A percentile compares a stretch with the other conserved stretches of the same genome.
phyloP scores from a whole-genome alignment of 2,329 filamentous ascomycete species.

The Phaeosphaeria sp. region DNA sequence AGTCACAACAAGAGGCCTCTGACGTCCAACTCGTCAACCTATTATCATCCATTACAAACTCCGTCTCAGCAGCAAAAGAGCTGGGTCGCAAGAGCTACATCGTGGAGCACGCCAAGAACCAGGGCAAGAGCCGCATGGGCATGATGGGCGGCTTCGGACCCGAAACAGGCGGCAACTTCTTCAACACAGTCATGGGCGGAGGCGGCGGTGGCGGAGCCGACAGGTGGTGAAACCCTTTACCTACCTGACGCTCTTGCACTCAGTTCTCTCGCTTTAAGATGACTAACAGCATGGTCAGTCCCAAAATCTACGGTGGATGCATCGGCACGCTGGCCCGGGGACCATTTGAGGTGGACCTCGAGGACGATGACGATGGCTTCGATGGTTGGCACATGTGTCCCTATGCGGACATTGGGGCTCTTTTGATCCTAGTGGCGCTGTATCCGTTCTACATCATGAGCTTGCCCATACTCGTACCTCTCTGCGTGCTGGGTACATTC shows the following conservation, averaged over 20 bases:
- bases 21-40: slow-evolving; percentile 82
- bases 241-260: not conserved
- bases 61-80: slow-evolving; percentile 73
- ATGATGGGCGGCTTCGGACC: slow-evolving; percentile 22
- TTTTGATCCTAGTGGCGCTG: not conserved
- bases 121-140: slow-evolving; percentile 36
- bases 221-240: slow-evolving; percentile 21
- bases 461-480: not conserved
- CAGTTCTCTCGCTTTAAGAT: not conserved
- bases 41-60: slow-evolving; percentile 76
- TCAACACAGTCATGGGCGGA: slow-evolving; percentile 29
- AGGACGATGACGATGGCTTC: not conserved
- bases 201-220: slow-evolving; percentile 18
- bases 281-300: not conserved
- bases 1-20: slow-evolving; percentile 79
- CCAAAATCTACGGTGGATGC: not conserved
- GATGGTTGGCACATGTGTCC: not conserved
- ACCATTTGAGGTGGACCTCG: not conserved
- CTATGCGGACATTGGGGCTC: not conserved
- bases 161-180: slow-evolving; percentile 26
- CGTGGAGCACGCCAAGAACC: slow-evolving; percentile 50
- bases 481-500: not conserved
- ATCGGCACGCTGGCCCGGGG: not conserved
- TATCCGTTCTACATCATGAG: not conserved
- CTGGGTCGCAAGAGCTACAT: slow-evolving; percentile 74